These are phyloP conservation scores for Torulaspora indica DNA, from an alignment of 805 yeast genomes.

Conservation along the genomic window DNA sequence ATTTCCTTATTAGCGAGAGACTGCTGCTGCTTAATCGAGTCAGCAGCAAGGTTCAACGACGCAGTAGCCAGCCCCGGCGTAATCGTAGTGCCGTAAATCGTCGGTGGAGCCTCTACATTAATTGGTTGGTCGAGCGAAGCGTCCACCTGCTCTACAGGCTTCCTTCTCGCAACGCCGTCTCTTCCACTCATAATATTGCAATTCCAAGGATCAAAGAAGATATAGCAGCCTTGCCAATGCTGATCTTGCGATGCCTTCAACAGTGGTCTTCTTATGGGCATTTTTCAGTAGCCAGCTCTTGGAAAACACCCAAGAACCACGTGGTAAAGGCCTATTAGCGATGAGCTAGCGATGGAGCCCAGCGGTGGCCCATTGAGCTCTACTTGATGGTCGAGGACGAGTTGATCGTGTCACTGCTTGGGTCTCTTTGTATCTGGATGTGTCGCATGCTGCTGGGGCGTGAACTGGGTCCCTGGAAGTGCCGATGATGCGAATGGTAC, in stretches of 20 bases:
- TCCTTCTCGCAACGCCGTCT: constrained; percentile 2
- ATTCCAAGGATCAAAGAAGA: background rate
- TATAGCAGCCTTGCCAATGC: background rate
- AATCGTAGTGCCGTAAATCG: constrained; percentile 46
- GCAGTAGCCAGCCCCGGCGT: constrained; percentile 58
- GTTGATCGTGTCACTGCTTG: constrained; percentile 20
- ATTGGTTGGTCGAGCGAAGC: constrained; percentile 53
- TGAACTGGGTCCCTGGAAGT: constrained; percentile 16
- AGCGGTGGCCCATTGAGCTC: background rate
- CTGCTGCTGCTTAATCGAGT: constrained; percentile 46
- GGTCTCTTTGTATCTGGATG: constrained; percentile 19
- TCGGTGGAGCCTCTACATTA: constrained; percentile 47
- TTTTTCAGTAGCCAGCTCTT: background rate
- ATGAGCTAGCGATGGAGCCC: constrained; percentile 1
- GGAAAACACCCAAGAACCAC: background rate
- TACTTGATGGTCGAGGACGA: constrained; percentile 22
- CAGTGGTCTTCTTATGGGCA: background rate
- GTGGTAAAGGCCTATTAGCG: constrained; percentile 1
- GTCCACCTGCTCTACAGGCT: constrained; percentile 41
- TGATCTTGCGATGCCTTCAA: background rate
- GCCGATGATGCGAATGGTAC: constrained; percentile 6
- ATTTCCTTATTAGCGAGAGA: constrained; percentile 43
- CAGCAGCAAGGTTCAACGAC: constrained; percentile 59
- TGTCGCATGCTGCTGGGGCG: constrained; percentile 23
- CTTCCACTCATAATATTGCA: constrained; percentile 1